phyloP scores from a whole-genome alignment of 805 yeast genomes.

The Phaffomyces thermotolerans region DNA sequence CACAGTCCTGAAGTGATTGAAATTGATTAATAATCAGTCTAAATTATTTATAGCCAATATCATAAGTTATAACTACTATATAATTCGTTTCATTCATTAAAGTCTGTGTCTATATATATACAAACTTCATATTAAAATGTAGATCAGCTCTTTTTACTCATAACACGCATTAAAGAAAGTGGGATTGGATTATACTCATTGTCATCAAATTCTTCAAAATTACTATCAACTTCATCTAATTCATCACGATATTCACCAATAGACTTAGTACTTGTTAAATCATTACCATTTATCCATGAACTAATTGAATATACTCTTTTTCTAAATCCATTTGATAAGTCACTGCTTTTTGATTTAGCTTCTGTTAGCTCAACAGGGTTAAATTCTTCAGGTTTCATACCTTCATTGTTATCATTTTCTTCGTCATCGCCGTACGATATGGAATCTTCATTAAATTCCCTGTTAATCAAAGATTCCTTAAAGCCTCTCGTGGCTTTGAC shows the following conservation, averaged over 20 bases:
- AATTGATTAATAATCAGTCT: slow-evolving; percentile 38
- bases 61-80: too few relatives aligned
- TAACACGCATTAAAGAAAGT: slow-evolving; percentile 30
- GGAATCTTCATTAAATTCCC: slow-evolving; percentile 7
- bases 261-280: slow-evolving; percentile 18
- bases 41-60: too few relatives aligned
- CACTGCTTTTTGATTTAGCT: background rate
- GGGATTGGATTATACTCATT: slow-evolving; percentile 22
- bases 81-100: background rate
- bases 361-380: slow-evolving; percentile 7
- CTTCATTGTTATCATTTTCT: background rate
- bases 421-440: background rate
- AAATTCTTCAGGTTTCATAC: background rate
- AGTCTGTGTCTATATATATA: too few relatives aligned
- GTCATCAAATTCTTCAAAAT: slow-evolving; percentile 4
- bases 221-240: slow-evolving; percentile 11
- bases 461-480: background rate
- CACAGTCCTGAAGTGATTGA: slow-evolving; percentile 76
- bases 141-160: slow-evolving; percentile 19
- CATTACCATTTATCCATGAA: slow-evolving; percentile 22
- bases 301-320: slow-evolving; percentile 31
- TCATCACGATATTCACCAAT: slow-evolving; percentile 18
- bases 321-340: slow-evolving; percentile 25
- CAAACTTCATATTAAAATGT: background rate
- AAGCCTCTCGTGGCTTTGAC: slow-evolving; percentile 33